These are phyloP conservation scores for Discostella stelligeroides DNA, from an alignment of 108 stramenopile genomes.

Conservation along the genomic window DNA sequence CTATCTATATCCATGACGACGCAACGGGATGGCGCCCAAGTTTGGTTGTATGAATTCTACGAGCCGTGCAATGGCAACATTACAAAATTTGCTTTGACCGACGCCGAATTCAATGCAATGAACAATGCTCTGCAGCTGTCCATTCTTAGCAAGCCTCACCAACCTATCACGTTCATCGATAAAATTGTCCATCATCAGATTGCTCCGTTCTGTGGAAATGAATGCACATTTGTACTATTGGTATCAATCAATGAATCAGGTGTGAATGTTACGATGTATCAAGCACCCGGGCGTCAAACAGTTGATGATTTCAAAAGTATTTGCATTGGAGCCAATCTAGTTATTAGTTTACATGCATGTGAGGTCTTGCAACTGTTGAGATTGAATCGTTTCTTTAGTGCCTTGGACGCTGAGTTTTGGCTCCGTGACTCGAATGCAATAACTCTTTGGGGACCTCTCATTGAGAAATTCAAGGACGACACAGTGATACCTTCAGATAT, in stretches of 20 bases:
- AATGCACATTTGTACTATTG: constrained; percentile 2
- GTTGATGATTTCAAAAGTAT: not conserved
- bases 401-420: constrained; percentile 22
- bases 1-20: constrained; percentile 14
- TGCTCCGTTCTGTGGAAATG: not conserved
- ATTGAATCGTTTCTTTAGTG: constrained; percentile 8
- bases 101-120: constrained; percentile 19
- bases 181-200: constrained; percentile 28
- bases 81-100: constrained; percentile 4
- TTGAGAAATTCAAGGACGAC: constrained; percentile 6
- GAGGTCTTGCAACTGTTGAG: constrained; percentile 24
- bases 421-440: constrained; percentile 9
- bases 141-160: no score
- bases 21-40: not conserved
- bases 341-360: not conserved
- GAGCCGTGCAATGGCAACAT: constrained; percentile 27
- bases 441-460: constrained; percentile 17
- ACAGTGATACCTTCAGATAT: not conserved
- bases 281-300: not conserved
- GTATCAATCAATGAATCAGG: constrained; percentile 13
- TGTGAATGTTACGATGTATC: constrained; percentile 12
- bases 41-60: constrained; percentile 31
- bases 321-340: not conserved
- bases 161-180: not conserved
- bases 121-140: not conserved